A percentile compares a stretch with the other conserved stretches of the same genome.
Conservation (phyloP, 2,329 filamentous ascomycete species). For the Paecilomyces sp. region DNA sequence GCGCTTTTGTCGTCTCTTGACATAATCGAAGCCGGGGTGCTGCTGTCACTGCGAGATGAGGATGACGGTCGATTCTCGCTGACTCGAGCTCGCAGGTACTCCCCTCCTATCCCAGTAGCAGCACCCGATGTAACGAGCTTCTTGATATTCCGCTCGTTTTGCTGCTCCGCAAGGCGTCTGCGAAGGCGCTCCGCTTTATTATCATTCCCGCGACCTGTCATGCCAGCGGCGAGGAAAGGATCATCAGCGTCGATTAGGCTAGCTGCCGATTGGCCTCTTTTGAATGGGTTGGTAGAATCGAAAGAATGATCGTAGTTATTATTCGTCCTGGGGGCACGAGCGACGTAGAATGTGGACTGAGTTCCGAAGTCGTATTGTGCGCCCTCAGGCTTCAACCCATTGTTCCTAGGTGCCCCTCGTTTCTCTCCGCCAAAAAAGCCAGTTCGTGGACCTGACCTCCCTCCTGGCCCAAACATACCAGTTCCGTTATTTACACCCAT, state of each 20-base stretch:
- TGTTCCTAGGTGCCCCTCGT: conserved; percentile 8
- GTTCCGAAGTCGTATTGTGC: conserved; percentile 33
- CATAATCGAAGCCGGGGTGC: background rate
- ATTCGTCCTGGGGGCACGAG: conserved; percentile 20
- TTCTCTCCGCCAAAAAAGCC: conserved; percentile 26
- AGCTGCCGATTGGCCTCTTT: conserved; percentile 25
- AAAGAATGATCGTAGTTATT: background rate
- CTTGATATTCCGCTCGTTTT: conserved; percentile 38
- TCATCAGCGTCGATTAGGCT: conserved; percentile 36
- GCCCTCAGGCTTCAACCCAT: conserved; percentile 26
- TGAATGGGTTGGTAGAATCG: conserved; percentile 6
- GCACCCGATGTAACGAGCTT: conserved; percentile 29
- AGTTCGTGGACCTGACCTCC: conserved; percentile 35
- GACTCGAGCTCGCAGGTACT: conserved; percentile 36
- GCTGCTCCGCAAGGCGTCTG: conserved; percentile 34
- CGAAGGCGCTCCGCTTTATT: conserved; percentile 37
- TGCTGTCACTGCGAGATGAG: background rate
- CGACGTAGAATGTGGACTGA: conserved; percentile 40
- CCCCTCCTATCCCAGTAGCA: conserved; percentile 31
- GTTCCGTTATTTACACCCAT: conserved; percentile 74
- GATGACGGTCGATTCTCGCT: conserved; percentile 11
- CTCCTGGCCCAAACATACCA: conserved; percentile 39
- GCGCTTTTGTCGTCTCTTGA: background rate
- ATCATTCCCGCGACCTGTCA: conserved; percentile 31
- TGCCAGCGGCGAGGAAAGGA: conserved; percentile 33